Conservation (phyloP, 176 grass and related monocot genomes). For the Musa acuminata region DNA sequence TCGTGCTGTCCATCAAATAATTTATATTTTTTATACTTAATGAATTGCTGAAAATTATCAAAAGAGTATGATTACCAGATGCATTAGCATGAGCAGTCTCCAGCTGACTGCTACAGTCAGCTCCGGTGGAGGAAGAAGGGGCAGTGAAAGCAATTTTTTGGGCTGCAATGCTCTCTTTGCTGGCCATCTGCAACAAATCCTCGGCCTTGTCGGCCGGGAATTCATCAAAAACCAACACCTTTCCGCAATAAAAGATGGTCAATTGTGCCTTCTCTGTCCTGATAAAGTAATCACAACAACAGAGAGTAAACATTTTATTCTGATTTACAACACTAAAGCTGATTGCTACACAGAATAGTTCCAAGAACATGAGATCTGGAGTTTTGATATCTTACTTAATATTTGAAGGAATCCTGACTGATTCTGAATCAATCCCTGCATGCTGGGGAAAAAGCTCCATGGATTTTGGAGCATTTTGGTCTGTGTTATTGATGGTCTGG, state of each 20-base stretch:
- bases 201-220: slow-evolving; percentile 6
- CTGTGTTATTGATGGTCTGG: not conserved
- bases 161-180: not conserved
- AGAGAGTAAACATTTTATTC: too few species aligned
- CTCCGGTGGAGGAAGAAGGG: not conserved
- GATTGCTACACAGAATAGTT: too few species aligned
- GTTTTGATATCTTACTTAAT: not conserved
- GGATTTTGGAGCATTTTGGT: slow-evolving; percentile 2
- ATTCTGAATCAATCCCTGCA: slow-evolving; percentile 4
- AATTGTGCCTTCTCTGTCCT: not conserved
- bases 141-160: not conserved
- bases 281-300: too few species aligned
- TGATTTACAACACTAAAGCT: too few species aligned
- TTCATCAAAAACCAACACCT: slow-evolving; percentile 7
- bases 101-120: not conserved
- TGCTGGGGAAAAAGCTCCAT: slow-evolving; percentile 12
- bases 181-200: slow-evolving; percentile 6
- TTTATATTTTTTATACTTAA: not conserved
- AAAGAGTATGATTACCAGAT: not conserved
- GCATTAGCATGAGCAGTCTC: not conserved
- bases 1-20: too few species aligned
- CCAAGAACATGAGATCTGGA: too few species aligned
- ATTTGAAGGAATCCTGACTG: not conserved
- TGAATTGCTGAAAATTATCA: not conserved
- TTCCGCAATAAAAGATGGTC: slow-evolving; percentile 12